Evolutionary conservation across 2,329 filamentous ascomycete genomes (phyloP), one percentile per base, ranked within the genome.

Genomic region (Neonectria sp.): DNA sequence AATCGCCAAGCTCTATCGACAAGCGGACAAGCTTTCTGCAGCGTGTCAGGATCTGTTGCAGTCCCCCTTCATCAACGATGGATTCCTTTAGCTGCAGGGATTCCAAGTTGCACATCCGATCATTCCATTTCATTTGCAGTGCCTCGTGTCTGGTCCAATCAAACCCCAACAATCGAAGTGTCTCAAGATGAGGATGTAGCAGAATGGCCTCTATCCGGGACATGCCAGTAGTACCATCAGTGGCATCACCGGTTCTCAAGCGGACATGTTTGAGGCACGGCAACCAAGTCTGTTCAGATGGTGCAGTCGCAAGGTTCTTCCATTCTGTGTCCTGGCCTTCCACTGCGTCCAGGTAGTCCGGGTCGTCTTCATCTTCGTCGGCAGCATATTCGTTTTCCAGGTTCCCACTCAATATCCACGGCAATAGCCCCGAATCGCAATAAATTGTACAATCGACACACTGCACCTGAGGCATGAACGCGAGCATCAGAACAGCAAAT

Each of bases 171-270:
- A 49, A 25, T 0, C 55, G 46, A 9, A 67, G 58, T 7, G 8
- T 53, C n/a, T 67, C 63, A 11, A 68, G 63, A 17, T 21, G 55
- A 2, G 58, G 55, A 35, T 68, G 43, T 8, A 67, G 52, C 24
- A 69, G 46, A 29, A 63, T 6, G 4, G 51, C 31, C 21, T 63
- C 67, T 17, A 63, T 35, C n/a, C 8, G 7, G 1, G 48, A n/a
- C 48, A 51, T 33, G 48, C 27, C 27, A 11, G 3, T 27, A 43
- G 4, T 15, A 1, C 0, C 3, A 0, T 7, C 17, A 1, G 2
- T 4, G 2, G 0, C 0, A 1, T 25, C 9, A 0, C 24, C 21
- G 0, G 8, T 55, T 1, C 17, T 65, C 5, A 72, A 8, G 0
- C 57, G 56, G 2, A 72, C 35, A 2, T 71, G 59, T 45, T 21